phyloP scores from a whole-genome alignment of 768 basidiomycete species.

The Serpula lacrymans region DNA sequence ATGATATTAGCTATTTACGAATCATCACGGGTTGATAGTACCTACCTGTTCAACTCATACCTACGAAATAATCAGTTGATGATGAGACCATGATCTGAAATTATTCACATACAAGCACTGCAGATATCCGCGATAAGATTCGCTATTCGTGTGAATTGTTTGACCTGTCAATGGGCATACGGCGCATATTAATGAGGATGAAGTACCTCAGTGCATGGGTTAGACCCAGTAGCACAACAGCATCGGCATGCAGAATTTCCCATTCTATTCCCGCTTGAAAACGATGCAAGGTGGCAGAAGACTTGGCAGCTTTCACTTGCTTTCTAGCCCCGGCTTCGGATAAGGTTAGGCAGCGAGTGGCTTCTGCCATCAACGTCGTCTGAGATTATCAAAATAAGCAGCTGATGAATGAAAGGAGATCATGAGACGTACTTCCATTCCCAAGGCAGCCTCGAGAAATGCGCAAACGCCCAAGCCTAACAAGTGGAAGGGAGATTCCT shows the following conservation, averaged over 20 bases:
- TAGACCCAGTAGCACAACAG: slow-evolving; percentile 65
- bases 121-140: slow-evolving; percentile 75
- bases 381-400: slow-evolving; percentile 17
- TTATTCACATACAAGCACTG: slow-evolving; percentile 61
- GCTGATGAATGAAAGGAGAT: not conserved
- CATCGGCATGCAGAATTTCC: slow-evolving; percentile 74
- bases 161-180: no score
- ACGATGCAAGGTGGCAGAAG: slow-evolving; percentile 28
- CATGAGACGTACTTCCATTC: slow-evolving; percentile 58
- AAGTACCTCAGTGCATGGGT: slow-evolving; percentile 67
- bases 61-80: slow-evolving; percentile 22
- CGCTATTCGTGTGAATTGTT: slow-evolving; percentile 36
- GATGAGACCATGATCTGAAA: not conserved
- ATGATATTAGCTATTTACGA: not conserved
- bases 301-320: slow-evolving; percentile 38
- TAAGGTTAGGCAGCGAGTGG: slow-evolving; percentile 47
- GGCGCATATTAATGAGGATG: not conserved
- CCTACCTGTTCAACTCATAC: slow-evolving; percentile 54
- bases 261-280: slow-evolving; percentile 69
- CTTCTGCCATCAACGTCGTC: slow-evolving; percentile 63
- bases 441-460: slow-evolving; percentile 74
- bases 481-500: slow-evolving; percentile 66
- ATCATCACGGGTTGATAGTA: not conserved
- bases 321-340: slow-evolving; percentile 63
- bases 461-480: slow-evolving; percentile 70